Evolutionary conservation across 208 protist species (phyloP), one percentile per base, ranked within the genome.

Genomic region (Trypanosoma platydactyli): DNA sequence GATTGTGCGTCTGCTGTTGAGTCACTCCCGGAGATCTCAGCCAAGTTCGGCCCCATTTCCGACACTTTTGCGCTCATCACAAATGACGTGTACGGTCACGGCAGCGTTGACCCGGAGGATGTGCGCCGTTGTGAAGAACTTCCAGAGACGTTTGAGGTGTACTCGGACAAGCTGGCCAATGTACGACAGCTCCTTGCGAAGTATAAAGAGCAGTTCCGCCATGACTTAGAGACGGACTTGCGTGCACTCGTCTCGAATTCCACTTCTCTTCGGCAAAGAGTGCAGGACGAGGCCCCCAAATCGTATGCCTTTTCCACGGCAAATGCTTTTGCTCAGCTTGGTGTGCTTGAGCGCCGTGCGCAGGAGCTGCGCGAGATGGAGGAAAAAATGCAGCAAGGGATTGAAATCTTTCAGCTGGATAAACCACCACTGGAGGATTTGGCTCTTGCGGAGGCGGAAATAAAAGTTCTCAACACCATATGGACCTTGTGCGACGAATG

Each of bases 371-470:
- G 88, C 13, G 67, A 74, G 33, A 77, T 76, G 13, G 94, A 97
- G 77, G 49, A 46, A 35, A 68, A 80, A 42, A 85, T 99, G 53
- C 83, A 94, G 72, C 82, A 94, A 53, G 97, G 98, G 25, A 91
- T 99, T 60, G 92, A 97, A 20, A 94, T 99, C 56, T 99, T 99
- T 79, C 68, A 81, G 15, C 76, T 99, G n/a, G 96, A 98, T 15
- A 82, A 84, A 35, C 96, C 95, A 6, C 64, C 58, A 41, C 88
- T 98, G 61, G 88, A 97, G 52, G 97, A 99, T 65, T 64, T 99
- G 11, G 78, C 74, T 9, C 80, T 82, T 61, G 94, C 91, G 0
- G 84, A 91, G 59, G 66, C 56, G 15, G 90, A 97, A 42, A 68
- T 99, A 27, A 78, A 88, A 44, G 52, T 92, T 53, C 89, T 99